Evolutionary conservation across 306 rosid species (phyloP), one percentile per base, ranked within the genome.

Genomic region (Glycine latifolia): DNA sequence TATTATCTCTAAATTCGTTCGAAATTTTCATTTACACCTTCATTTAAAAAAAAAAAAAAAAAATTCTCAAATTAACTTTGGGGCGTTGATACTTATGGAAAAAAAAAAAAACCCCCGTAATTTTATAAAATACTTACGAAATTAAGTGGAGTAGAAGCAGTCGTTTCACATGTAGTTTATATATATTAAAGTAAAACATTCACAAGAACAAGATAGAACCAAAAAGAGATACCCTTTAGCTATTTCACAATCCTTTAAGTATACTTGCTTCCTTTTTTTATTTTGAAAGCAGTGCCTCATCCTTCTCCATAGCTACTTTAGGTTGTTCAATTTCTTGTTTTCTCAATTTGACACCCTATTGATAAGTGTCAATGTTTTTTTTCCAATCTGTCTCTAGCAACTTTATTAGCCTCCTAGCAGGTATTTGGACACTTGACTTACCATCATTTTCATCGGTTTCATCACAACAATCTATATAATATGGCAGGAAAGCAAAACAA

Each of bases 371-470:
- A 81, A 95, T 93, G 89, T 89, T 95, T 80, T 72, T 93, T 66
- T 78, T 86, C 79, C 79, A 95, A 86, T 86, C 87, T 92, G 69
- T 91, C 91, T 72, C 98, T 89, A 11, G 97, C 97, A 82, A 82
- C 94, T 91, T 89, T 92, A 81, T 98, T 97, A 71, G 94, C 94
- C 89, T 93, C 94, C 99, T 98, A 95, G 90, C 99, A 95, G 39
- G 93, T 91, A 87, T 92, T 95, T 84, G 91, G 88, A 87, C 99
- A 95, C 73, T 88, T 86, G 6, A 86, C 91, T 83, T 85, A 77
- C 89, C 88, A 47, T 91, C 92, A 83, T 91, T 92, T 86, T 95
- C 99, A 59, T 95, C 99, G 71, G 91, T 87, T 84, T 98, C 99
- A 86, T 95, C 99, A 83, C 99, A 95, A 84, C 99, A 95, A 87